Percentiles rank a stretch among this genome's conserved stretches.
phyloP scores from a whole-genome alignment of 1,139 yeast species.

The Magnusiomyces fungicola region DNA sequence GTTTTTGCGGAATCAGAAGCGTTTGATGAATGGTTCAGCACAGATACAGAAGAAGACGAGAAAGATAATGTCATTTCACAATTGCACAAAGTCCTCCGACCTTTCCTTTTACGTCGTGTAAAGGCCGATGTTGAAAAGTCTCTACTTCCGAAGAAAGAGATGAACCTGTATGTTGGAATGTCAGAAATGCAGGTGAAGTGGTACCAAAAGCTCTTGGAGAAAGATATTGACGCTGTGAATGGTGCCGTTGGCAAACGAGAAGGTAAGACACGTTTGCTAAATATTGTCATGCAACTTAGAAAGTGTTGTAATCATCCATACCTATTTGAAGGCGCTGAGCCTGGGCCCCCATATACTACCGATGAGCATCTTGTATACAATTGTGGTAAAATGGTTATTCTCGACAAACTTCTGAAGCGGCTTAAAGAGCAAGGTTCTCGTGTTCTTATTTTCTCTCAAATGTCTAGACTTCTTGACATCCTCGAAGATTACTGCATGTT shows the following conservation, averaged over 20 bases:
- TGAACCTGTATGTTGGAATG: slow-evolving; percentile 90
- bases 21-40: slow-evolving; percentile 83
- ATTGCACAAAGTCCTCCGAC: slow-evolving; percentile 81
- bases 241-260: slow-evolving; percentile 89
- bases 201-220: slow-evolving; percentile 83
- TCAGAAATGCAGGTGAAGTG: slow-evolving; percentile 88
- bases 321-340: slow-evolving; percentile 95
- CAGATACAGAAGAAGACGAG: slow-evolving; percentile 31
- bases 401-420: slow-evolving; percentile 75
- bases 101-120: slow-evolving; percentile 82
- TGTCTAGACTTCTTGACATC: slow-evolving; percentile 88
- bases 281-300: slow-evolving; percentile 93
- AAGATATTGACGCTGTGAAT: slow-evolving; percentile 93
- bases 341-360: slow-evolving; percentile 96
- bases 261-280: slow-evolving; percentile 82
- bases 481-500: slow-evolving; percentile 88
- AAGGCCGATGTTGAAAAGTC: slow-evolving; percentile 92
- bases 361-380: slow-evolving; percentile 89
- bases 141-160: slow-evolving; percentile 79
- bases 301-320: slow-evolving; percentile 98
- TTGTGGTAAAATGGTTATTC: slow-evolving; percentile 82
- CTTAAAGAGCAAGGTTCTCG: slow-evolving; percentile 75
- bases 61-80: slow-evolving; percentile 72
- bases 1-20: slow-evolving; percentile 89
- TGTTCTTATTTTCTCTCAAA: slow-evolving; percentile 88